Conservation (phyloP, 2,329 filamentous ascomycete genomes). For the Alternaria burnsii region DNA sequence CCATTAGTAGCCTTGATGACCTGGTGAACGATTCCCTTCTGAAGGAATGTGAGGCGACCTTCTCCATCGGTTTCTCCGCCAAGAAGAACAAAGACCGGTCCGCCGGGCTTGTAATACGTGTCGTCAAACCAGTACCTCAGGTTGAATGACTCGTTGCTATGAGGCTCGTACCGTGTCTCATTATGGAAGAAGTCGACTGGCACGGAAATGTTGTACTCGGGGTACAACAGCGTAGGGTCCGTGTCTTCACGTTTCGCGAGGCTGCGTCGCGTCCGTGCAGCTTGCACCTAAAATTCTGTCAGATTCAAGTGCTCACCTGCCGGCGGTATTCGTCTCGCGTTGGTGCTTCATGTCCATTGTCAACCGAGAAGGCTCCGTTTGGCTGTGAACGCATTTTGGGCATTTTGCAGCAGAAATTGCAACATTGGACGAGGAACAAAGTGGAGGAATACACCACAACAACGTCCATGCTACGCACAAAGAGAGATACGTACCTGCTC, state of each 20-base stretch:
- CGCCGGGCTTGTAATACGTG: conserved; percentile 76
- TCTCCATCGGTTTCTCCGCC: conserved; percentile 73
- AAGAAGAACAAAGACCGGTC: conserved; percentile 80
- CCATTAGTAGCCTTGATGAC: conserved; percentile 72
- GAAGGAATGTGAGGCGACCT: conserved; percentile 73
- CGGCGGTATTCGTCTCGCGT: neutral
- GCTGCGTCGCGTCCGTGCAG: conserved; percentile 26
- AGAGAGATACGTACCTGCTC: conserved; percentile 30
- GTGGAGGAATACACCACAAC: neutral
- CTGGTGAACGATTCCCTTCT: conserved; percentile 79
- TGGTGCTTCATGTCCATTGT: neutral
- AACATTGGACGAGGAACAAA: neutral
- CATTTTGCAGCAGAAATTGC: neutral
- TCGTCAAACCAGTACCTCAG: conserved; percentile 87
- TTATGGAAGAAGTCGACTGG: conserved; percentile 86
- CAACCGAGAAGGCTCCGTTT: neutral
- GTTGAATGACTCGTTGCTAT: conserved; percentile 72
- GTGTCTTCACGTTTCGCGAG: conserved; percentile 40
- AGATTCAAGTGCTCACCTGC: neutral
- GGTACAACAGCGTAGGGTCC: conserved; percentile 54
- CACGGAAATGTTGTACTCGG: conserved; percentile 62
- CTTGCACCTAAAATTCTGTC: conserved; percentile 23
- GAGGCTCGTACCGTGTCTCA: conserved; percentile 78
- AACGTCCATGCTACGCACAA: neutral
- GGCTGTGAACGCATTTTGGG: neutral